phyloP scores from a whole-genome alignment of 2,329 filamentous ascomycete genomes.

The Colletotrichum sp. region DNA sequence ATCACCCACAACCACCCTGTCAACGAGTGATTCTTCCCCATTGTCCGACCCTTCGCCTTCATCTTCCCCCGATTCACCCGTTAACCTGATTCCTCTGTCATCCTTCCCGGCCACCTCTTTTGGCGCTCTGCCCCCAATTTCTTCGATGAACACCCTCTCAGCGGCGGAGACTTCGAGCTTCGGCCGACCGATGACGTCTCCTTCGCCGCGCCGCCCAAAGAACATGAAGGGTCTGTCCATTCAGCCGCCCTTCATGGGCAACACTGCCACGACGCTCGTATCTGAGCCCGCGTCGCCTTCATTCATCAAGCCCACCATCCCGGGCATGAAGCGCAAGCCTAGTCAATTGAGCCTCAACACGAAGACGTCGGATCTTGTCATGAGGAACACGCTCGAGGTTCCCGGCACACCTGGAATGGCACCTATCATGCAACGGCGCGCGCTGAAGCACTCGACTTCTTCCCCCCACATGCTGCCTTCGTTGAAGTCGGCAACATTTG shows the following conservation, averaged over 20 bases:
- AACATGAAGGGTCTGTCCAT: conserved; percentile 88
- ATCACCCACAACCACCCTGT: conserved; percentile 92
- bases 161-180: conserved; percentile 44
- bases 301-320: conserved; percentile 81
- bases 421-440: conserved; percentile 65
- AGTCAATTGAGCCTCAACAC: conserved; percentile 82
- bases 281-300: conserved; percentile 75
- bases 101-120: conserved; percentile 70
- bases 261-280: conserved; percentile 48
- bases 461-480: conserved; percentile 70
- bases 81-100: conserved; percentile 73
- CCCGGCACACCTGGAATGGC: conserved; percentile 60
- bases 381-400: conserved; percentile 55
- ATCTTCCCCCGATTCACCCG: conserved; percentile 89
- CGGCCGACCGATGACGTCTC: conserved; percentile 69
- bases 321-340: conserved; percentile 74
- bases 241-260: conserved; percentile 62
- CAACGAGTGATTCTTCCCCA: conserved; percentile 89
- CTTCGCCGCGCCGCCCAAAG: conserved; percentile 73
- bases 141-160: conserved; percentile 52
- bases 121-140: conserved; percentile 39
- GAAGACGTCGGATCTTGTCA: conserved; percentile 61
- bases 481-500: conserved; percentile 63
- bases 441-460: conserved; percentile 71
- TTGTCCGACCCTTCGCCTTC: conserved; percentile 90